Conservation (phyloP, 495 filamentous ascomycete species). For the Penicillium nucicola region DNA sequence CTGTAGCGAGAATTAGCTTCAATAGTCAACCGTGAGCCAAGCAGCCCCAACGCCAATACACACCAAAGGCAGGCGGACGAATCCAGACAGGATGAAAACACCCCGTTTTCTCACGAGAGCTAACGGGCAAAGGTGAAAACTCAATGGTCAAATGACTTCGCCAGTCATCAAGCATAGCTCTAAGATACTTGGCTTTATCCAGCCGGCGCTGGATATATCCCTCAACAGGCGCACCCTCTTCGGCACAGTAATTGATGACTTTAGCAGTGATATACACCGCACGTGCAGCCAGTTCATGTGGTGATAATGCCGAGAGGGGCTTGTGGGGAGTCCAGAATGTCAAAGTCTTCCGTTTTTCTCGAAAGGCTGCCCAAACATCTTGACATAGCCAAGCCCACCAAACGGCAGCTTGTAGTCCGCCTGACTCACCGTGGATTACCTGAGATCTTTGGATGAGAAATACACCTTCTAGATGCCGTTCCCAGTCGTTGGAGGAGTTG, state of each 20-base stretch:
- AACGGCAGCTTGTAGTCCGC: conserved; percentile 24
- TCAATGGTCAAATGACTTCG: conserved; percentile 20
- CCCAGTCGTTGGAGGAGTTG: conserved; percentile 26
- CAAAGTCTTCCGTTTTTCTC: conserved; percentile 25
- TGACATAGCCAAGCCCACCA: conserved; percentile 34
- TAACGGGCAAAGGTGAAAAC: conserved; percentile 19
- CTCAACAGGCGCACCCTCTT: background rate
- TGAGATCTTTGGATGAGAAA: conserved; percentile 29
- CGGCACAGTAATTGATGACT: conserved; percentile 12
- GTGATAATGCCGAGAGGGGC: conserved; percentile 9
- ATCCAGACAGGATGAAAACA: conserved; percentile 18
- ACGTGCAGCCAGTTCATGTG: conserved; percentile 9
- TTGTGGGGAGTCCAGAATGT: conserved; percentile 23
- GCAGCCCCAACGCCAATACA: background rate
- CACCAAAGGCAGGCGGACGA: conserved; percentile 21
- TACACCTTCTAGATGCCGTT: conserved; percentile 26
- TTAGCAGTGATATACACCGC: conserved; percentile 14
- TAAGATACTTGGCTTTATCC: conserved; percentile 11
- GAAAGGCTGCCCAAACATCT: conserved; percentile 28
- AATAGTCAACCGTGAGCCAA: too few species aligned
- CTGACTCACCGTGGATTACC: conserved; percentile 23
- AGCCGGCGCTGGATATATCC: conserved; percentile 5
- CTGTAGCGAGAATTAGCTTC: conserved; percentile 1
- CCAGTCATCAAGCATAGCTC: conserved; percentile 22
- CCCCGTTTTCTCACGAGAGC: background rate